phyloP scores from a whole-genome alignment of 306 rosid genomes.

The Crotalaria pallida region DNA sequence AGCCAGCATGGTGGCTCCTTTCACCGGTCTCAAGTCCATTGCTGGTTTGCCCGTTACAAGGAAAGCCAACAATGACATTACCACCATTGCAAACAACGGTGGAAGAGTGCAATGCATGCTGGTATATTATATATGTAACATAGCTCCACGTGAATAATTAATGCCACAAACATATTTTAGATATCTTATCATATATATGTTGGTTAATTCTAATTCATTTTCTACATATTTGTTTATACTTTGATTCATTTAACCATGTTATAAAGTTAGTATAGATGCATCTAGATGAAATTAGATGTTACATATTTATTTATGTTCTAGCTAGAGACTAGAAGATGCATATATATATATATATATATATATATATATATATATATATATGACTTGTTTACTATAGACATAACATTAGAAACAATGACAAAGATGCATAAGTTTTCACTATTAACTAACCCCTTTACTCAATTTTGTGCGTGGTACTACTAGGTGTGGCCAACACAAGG shows the following conservation, averaged over 20 bases:
- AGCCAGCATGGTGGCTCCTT: conserved; percentile 57
- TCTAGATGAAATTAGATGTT: background rate
- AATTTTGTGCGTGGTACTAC: background rate
- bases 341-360: too few relatives aligned
- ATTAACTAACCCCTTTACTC: background rate
- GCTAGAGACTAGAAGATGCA: background rate
- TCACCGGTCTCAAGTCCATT: conserved; percentile 58
- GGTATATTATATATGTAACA: too few relatives aligned
- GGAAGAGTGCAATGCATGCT: conserved; percentile 66
- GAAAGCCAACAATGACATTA: conserved; percentile 55
- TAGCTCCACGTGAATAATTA: background rate
- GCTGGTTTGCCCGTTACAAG: conserved; percentile 49
- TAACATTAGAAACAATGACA: background rate
- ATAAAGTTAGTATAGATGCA: too few relatives aligned
- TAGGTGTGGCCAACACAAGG: conserved; percentile 88
- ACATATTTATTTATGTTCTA: background rate
- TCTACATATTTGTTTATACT: too few relatives aligned
- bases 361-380: too few relatives aligned
- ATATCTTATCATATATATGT: too few relatives aligned
- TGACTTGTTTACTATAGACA: too few relatives aligned
- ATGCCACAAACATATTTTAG: background rate
- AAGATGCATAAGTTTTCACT: background rate
- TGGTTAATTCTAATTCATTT: background rate
- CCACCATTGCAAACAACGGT: conserved; percentile 61
- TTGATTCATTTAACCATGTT: too few relatives aligned